Conservation (phyloP, 257 asterid genomes). For the Nyctanthes arbortristis region DNA sequence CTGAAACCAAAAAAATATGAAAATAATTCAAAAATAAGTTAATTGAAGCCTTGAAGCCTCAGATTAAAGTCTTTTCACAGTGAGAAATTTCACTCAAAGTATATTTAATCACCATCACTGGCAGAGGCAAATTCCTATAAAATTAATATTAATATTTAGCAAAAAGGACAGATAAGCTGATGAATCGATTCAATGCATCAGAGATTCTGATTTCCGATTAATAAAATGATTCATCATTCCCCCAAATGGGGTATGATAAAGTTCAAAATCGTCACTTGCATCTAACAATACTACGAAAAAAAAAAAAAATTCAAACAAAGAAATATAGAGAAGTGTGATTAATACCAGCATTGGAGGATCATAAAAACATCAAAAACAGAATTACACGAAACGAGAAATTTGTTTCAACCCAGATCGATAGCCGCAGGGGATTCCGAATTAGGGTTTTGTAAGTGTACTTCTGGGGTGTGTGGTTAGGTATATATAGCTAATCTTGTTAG, state of each 20-base stretch:
- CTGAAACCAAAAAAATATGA: neutral
- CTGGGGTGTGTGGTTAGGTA: slow-evolving; percentile 18
- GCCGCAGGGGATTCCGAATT: too few relatives aligned
- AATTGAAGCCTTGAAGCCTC: slow-evolving; percentile 36
- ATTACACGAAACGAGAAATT: neutral
- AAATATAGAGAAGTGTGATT: neutral
- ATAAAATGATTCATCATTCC: slow-evolving; percentile 35
- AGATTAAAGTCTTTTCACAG: slow-evolving; percentile 40
- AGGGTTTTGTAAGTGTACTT: neutral
- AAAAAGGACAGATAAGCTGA: neutral
- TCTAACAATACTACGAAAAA: neutral
- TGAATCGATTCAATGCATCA: slow-evolving; percentile 29
- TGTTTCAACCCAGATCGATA: neutral
- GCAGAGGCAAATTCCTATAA: slow-evolving; percentile 16
- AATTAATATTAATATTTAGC: neutral
- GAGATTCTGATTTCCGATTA: slow-evolving; percentile 64
- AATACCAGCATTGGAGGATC: too few relatives aligned
- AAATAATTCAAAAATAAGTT: neutral
- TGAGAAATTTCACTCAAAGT: slow-evolving; percentile 51
- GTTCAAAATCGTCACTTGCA: slow-evolving; percentile 36
- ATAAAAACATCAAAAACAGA: neutral
- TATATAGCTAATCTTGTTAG: slow-evolving; percentile 6
- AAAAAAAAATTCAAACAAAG: neutral
- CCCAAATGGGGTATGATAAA: slow-evolving; percentile 37
- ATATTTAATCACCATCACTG: slow-evolving; percentile 66